Evolutionary conservation across 2,329 filamentous ascomycete genomes (phyloP).

Genomic region (Rutstroemia sp.): DNA sequence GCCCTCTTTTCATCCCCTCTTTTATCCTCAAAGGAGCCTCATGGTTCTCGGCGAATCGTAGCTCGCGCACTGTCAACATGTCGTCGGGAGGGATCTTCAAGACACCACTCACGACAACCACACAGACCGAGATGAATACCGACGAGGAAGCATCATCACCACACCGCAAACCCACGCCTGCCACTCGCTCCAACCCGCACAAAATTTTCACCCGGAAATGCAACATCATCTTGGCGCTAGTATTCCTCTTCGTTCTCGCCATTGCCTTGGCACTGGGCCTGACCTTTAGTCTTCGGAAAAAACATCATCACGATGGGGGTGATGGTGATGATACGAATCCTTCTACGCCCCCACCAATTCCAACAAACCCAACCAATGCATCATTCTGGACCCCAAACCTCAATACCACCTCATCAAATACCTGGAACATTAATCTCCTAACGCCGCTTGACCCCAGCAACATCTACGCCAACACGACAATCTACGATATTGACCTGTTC

Average conservation of each 20-base stretch:
- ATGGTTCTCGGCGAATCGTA: neutral
- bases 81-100: conserved; percentile 9
- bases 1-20: no score
- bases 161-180: neutral
- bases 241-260: conserved; percentile 4
- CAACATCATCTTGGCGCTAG: conserved; percentile 6
- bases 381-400: conserved; percentile 6
- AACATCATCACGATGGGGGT: no score
- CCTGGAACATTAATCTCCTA: conserved; percentile 11
- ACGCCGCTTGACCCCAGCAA: conserved; percentile 7
- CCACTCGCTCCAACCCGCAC: neutral
- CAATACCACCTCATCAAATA: neutral
- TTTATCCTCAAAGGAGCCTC: neutral
- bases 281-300: neutral
- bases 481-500: conserved; percentile 33
- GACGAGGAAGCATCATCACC: neutral
- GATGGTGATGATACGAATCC: neutral
- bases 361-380: neutral
- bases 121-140: neutral
- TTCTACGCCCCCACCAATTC: neutral
- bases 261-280: conserved; percentile 5
- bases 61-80: neutral
- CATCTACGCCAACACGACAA: conserved; percentile 19
- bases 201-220: conserved; percentile 10
- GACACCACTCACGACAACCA: conserved; percentile 1